Evolutionary conservation across 2,329 filamentous ascomycete genomes (phyloP), one percentile per base, ranked within the genome.

Genomic region (Pseudofabraea citricarpa): DNA sequence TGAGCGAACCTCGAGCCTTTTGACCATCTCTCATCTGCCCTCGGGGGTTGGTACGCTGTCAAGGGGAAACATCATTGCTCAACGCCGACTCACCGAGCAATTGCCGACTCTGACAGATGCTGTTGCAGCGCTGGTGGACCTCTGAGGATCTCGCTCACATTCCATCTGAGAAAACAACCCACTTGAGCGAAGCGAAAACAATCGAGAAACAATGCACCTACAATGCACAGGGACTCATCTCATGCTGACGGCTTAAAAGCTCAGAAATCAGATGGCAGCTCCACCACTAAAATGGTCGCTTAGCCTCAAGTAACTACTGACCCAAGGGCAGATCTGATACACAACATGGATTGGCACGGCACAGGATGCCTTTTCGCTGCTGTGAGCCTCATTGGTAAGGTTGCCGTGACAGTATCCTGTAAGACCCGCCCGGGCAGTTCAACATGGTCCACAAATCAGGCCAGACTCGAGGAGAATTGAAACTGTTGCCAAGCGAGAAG

Each of bases 21-120:
- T 20, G 40, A 22, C 8, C 23, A 35, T 35, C 16, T 20, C 16
- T 36, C 41, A 43, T 41, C 19, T 20, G 20, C 37, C 8, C 33
- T 15, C 19, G 29, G 8, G 29, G 29, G n/a, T 32, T 18, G 6
- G 29, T n/a, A 32, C 29, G 29, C n/a, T n/a, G n/a, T n/a, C n/a
- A n/a, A 18, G 29, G 29, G n/a, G 19, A n/a, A 3, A 12, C 7
- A n/a, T 32, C 29, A n/a, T 22, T 21, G 12, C 21, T 13, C 21
- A 22, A 13, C 22, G 6, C 9, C 35, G 4, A 37, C 36, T 36
- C 23, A n/a, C 47, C 50, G 47, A 50, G 26, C 23, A 41, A 40
- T 26, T 35, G 21, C 50, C 47, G 50, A 37, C 35, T 48, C 45
- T 43, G 44, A 52, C 50, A 48, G 26, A 32, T 19, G 41, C 48